Conservation (phyloP, 192 early-diverging fungal genomes). For the Backusella circina region DNA sequence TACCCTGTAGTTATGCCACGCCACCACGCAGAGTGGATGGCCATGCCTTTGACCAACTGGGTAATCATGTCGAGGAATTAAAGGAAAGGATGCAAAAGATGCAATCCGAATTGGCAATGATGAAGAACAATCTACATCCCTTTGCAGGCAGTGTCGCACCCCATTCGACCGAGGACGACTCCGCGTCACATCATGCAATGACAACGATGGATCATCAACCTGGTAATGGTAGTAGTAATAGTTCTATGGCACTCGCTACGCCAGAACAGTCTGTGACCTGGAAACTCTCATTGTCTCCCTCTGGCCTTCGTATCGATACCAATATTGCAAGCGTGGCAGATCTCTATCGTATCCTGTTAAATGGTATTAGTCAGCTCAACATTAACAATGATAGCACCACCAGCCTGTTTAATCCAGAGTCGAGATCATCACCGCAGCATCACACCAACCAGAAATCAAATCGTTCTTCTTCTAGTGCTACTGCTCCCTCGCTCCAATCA, state of each 20-base stretch:
- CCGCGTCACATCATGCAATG: neutral
- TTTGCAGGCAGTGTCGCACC: conserved; percentile 6
- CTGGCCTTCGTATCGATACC: conserved; percentile 39
- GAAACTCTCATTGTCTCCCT: conserved; percentile 38
- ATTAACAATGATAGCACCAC: conserved; percentile 37
- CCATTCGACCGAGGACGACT: conserved; percentile 1
- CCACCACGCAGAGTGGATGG: conserved; percentile 39
- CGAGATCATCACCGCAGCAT: conserved; percentile 7
- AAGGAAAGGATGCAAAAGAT: conserved; percentile 44
- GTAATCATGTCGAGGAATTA: conserved; percentile 40
- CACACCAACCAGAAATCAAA: neutral
- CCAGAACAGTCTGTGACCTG: conserved; percentile 26
- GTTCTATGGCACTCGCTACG: neutral
- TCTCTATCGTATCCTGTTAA: conserved; percentile 36
- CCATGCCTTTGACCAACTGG: conserved; percentile 39
- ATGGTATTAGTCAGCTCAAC: conserved; percentile 40
- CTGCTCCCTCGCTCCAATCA: neutral
- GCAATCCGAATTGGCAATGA: conserved; percentile 36
- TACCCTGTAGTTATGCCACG: conserved; percentile 41
- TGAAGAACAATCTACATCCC: conserved; percentile 40
- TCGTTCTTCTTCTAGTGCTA: too few species aligned
- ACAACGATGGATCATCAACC: neutral
- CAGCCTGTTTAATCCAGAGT: conserved; percentile 35
- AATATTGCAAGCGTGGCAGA: conserved; percentile 43
- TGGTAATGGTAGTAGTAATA: neutral